Conservation (phyloP, 495 filamentous ascomycete species). For the Daldinia bambusicola region DNA sequence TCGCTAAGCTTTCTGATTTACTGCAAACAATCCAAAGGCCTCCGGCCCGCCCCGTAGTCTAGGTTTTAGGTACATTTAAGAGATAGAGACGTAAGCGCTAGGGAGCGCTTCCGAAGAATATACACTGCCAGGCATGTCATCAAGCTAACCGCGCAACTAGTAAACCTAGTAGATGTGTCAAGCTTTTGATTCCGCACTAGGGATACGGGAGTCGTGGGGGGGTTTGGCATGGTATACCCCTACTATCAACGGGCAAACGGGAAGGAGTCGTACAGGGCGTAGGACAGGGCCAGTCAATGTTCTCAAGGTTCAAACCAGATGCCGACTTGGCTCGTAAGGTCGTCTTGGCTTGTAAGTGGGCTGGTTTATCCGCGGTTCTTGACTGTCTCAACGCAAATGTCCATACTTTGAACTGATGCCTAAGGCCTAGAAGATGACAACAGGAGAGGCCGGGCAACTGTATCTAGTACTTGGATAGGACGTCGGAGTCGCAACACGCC, state of each 20-base stretch:
- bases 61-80: neutral
- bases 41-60: neutral
- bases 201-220: neutral
- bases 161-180: neutral
- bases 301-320: neutral
- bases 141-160: neutral
- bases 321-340: neutral
- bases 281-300: neutral
- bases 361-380: neutral
- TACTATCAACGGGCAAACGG: neutral
- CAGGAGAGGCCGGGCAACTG: too few species aligned
- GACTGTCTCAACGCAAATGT: neutral
- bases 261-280: neutral
- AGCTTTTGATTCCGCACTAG: neutral
- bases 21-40: neutral
- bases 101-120: neutral
- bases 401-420: too few species aligned
- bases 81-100: neutral
- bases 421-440: too few species aligned
- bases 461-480: neutral
- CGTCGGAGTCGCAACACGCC: neutral
- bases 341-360: too few species aligned
- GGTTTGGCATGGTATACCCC: neutral
- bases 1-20: neutral
- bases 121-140: neutral